phyloP scores from a whole-genome alignment of 805 yeast genomes.

The Kazachstania martiniae region DNA sequence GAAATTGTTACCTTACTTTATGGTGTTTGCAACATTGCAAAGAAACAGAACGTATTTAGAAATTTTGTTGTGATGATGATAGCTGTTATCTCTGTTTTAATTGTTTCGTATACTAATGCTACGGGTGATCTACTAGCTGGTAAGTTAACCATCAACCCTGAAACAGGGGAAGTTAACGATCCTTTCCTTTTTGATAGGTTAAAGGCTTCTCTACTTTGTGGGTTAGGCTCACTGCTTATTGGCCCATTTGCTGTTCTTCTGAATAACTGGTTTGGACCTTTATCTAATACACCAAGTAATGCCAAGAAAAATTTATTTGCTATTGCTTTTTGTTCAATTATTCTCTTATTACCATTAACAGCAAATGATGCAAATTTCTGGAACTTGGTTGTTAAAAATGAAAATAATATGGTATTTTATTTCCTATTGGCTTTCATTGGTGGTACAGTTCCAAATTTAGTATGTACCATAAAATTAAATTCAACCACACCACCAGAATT shows the following conservation, averaged over 20 bases:
- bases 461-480: constrained; percentile 17
- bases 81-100: constrained; percentile 20
- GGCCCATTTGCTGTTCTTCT: constrained; percentile 26
- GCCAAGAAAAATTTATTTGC: constrained; percentile 3
- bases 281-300: constrained; percentile 1
- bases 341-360: constrained; percentile 12
- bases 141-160: constrained; percentile 23
- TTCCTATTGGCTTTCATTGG: constrained; percentile 9
- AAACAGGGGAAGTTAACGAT: constrained; percentile 27
- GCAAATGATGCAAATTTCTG: constrained; percentile 5
- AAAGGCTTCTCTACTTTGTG: constrained; percentile 25
- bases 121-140: constrained; percentile 26
- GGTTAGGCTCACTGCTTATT: constrained; percentile 21
- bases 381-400: constrained; percentile 3
- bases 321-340: constrained; percentile 15
- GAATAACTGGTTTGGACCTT: constrained; percentile 19
- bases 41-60: constrained; percentile 14
- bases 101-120: constrained; percentile 26
- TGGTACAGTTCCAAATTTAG: constrained; percentile 20
- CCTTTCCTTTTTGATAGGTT: constrained; percentile 28
- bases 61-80: constrained; percentile 22
- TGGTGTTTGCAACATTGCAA: constrained; percentile 22
- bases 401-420: constrained; percentile 2
- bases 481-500: constrained; percentile 19
- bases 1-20: constrained; percentile 25